Evolutionary conservation across 345 rosid species (phyloP).

Genomic region (Atalantia buxifolia): DNA sequence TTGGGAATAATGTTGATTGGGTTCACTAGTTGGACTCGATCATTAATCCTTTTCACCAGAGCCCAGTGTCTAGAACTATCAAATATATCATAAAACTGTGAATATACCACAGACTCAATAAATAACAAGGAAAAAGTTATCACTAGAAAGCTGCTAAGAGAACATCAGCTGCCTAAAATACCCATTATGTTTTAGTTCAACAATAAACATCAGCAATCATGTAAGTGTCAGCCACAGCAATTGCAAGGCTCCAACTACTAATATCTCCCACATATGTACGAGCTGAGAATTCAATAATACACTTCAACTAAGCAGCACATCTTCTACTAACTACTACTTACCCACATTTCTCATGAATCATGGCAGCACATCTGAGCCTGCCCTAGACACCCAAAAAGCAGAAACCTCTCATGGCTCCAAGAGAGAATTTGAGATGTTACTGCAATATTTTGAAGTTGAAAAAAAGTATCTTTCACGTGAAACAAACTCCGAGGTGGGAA

Average conservation of each 20-base stretch:
- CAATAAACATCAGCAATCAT: too few relatives aligned
- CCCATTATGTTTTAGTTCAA: too few relatives aligned
- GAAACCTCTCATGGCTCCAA: slow-evolving; percentile 12
- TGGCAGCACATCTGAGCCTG: neutral
- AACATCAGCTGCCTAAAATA: too few relatives aligned
- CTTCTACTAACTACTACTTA: neutral
- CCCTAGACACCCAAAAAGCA: neutral
- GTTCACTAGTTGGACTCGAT: neutral
- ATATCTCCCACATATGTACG: too few relatives aligned
- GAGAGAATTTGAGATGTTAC: slow-evolving; percentile 13
- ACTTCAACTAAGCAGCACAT: neutral
- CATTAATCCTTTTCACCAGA: neutral
- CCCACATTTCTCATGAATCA: neutral
- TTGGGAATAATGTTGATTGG: neutral
- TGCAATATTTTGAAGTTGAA: slow-evolving; percentile 26
- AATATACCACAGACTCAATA: neutral
- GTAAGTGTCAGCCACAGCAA: too few relatives aligned
- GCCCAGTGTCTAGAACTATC: neutral
- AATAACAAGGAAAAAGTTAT: too few relatives aligned
- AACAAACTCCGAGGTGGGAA: slow-evolving; percentile 19
- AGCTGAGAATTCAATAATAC: too few relatives aligned
- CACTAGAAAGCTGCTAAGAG: too few relatives aligned
- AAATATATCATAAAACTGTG: too few relatives aligned
- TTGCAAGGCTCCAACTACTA: too few relatives aligned
- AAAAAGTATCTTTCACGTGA: slow-evolving; percentile 22